Conservation (phyloP, 2,329 filamentous ascomycete genomes). For the Alternaria tenuissima region DNA sequence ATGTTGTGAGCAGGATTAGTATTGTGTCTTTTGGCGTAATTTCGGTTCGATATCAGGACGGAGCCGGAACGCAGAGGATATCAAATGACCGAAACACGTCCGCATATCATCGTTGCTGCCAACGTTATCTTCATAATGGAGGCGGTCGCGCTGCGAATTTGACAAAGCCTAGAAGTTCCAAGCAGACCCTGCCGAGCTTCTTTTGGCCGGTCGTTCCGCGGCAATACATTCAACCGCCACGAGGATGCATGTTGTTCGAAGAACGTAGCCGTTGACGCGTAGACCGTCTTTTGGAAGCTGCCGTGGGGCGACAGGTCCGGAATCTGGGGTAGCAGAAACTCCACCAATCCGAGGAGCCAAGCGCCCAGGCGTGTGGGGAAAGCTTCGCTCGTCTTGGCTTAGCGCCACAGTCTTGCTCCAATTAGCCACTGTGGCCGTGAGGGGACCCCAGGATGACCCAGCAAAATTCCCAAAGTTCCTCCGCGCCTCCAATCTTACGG, state of each 20-base stretch:
- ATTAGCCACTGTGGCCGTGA: conserved; percentile 30
- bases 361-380: conserved; percentile 16
- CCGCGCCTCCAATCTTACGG: conserved; percentile 19
- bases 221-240: not conserved
- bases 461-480: conserved; percentile 23
- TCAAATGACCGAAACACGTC: not conserved
- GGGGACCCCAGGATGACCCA: conserved; percentile 20
- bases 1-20: not conserved
- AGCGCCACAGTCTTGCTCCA: conserved; percentile 14
- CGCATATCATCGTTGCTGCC: not conserved
- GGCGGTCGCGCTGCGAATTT: not conserved
- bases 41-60: not conserved
- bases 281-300: conserved; percentile 2
- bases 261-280: not conserved
- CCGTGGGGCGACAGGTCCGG: conserved; percentile 2
- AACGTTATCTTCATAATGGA: not conserved
- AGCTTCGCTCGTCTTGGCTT: conserved; percentile 25
- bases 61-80: not conserved
- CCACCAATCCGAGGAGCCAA: conserved; percentile 36
- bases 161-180: not conserved
- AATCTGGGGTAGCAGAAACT: conserved; percentile 22
- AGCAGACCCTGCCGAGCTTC: not conserved
- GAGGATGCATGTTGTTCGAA: not conserved
- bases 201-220: not conserved
- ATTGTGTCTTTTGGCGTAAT: not conserved